Conservation (phyloP, 2,329 filamentous ascomycete species). For the Arthrobotrys iridis region DNA sequence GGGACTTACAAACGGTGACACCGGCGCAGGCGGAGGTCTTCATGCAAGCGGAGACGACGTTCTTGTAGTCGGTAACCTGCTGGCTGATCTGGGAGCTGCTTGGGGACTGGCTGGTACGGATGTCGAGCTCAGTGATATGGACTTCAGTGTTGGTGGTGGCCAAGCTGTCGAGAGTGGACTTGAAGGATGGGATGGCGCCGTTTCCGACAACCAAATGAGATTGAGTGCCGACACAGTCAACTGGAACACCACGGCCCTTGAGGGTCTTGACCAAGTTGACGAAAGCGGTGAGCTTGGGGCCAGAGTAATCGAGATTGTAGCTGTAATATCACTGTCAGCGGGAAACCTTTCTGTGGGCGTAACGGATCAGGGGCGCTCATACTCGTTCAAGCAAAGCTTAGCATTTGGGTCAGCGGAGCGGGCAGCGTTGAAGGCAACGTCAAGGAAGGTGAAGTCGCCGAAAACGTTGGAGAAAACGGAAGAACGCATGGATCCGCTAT, state of each 20-base stretch:
- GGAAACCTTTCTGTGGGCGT: slow-evolving; percentile 54
- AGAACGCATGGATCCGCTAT: slow-evolving; percentile 69
- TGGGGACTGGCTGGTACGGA: slow-evolving; percentile 68
- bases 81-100: slow-evolving; percentile 62
- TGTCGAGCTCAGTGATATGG: slow-evolving; percentile 75
- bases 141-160: slow-evolving; percentile 68
- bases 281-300: slow-evolving; percentile 69
- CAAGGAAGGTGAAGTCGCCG: slow-evolving; percentile 73
- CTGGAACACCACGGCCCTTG: slow-evolving; percentile 71
- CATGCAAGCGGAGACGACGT: slow-evolving; percentile 69
- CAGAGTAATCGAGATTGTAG: slow-evolving; percentile 72
- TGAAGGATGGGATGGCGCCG: slow-evolving; percentile 61
- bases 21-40: slow-evolving; percentile 70
- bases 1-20: slow-evolving; percentile 69
- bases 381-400: slow-evolving; percentile 79
- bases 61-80: slow-evolving; percentile 56
- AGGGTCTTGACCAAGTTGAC: slow-evolving; percentile 70
- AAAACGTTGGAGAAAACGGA: slow-evolving; percentile 75
- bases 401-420: slow-evolving; percentile 72
- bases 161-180: slow-evolving; percentile 66
- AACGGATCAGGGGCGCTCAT: slow-evolving; percentile 61
- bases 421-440: slow-evolving; percentile 75
- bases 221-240: slow-evolving; percentile 72
- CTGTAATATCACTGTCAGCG: slow-evolving; percentile 12
- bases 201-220: slow-evolving; percentile 66